phyloP scores from a whole-genome alignment of 169 alveolate species.

The Cryptosporidium viatorum region DNA sequence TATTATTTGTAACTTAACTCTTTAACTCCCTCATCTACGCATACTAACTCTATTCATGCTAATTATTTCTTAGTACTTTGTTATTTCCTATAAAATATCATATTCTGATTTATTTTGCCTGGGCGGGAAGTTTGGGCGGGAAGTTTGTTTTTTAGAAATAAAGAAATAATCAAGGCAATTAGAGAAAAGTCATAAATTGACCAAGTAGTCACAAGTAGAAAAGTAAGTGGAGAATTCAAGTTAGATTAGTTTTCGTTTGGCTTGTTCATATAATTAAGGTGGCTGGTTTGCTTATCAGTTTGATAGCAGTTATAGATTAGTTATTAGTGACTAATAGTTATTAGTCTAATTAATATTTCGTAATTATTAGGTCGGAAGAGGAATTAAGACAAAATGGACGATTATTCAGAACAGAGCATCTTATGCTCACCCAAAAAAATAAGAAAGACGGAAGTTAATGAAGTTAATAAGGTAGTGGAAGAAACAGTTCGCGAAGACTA shows the following conservation, averaged over 20 bases:
- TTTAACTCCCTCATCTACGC: too few species aligned
- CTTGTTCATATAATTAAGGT: neutral
- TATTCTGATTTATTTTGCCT: too few species aligned
- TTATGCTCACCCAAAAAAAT: neutral
- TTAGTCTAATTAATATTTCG: neutral
- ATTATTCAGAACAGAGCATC: neutral
- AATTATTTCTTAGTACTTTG: neutral
- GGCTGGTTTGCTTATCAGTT: neutral
- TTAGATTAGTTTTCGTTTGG: neutral
- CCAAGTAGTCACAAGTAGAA: neutral
- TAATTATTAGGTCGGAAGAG: neutral
- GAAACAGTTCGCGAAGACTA: neutral
- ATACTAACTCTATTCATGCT: neutral
- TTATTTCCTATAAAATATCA: too few species aligned
- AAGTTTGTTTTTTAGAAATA: too few species aligned
- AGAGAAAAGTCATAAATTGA: neutral
- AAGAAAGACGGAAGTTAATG: neutral
- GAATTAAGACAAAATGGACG: slow-evolving; percentile 5
- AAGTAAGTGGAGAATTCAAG: neutral
- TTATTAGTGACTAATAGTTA: neutral
- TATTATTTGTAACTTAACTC: neutral
- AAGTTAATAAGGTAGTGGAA: neutral
- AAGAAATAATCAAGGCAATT: neutral
- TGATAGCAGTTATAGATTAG: neutral
- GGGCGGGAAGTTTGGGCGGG: neutral